phyloP scores from a whole-genome alignment of 2,329 filamentous ascomycete genomes.

The Epichloe uncinata region DNA sequence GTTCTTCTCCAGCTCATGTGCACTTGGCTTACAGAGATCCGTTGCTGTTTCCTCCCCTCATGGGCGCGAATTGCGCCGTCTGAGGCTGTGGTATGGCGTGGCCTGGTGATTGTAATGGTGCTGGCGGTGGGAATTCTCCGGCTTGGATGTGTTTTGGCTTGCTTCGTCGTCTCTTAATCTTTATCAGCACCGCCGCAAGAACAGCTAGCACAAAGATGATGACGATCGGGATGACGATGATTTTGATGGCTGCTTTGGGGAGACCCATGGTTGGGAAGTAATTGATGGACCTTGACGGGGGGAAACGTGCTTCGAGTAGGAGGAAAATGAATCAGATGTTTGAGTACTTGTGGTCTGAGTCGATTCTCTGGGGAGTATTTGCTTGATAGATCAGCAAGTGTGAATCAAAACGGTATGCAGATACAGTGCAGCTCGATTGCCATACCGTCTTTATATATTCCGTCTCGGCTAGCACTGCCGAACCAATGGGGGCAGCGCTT shows the following conservation, averaged over 20 bases:
- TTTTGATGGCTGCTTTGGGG: neutral
- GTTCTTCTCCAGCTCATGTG: too few relatives aligned
- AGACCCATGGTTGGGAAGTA: neutral
- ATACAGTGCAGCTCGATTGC: neutral
- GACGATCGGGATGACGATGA: slow-evolving; percentile 1
- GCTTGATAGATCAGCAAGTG: neutral
- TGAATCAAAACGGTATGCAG: neutral
- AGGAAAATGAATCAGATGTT: too few relatives aligned
- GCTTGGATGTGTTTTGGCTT: neutral
- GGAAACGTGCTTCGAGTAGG: too few relatives aligned
- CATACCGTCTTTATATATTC: neutral
- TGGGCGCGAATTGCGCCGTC: neutral
- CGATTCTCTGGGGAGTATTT: too few relatives aligned
- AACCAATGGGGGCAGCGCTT: neutral
- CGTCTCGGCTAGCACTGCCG: neutral
- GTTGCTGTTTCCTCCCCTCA: neutral
- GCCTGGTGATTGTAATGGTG: neutral
- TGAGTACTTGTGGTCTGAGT: too few relatives aligned
- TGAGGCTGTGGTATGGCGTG: neutral
- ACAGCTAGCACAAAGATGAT: neutral
- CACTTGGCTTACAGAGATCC: neutral
- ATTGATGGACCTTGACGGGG: neutral
- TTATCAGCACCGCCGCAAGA: neutral
- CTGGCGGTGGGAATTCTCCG: neutral
- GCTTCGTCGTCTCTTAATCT: neutral